Base-by-base conservation (phyloP, 352 stramenopile genomes). In the Phytophthora melonis region DNA sequence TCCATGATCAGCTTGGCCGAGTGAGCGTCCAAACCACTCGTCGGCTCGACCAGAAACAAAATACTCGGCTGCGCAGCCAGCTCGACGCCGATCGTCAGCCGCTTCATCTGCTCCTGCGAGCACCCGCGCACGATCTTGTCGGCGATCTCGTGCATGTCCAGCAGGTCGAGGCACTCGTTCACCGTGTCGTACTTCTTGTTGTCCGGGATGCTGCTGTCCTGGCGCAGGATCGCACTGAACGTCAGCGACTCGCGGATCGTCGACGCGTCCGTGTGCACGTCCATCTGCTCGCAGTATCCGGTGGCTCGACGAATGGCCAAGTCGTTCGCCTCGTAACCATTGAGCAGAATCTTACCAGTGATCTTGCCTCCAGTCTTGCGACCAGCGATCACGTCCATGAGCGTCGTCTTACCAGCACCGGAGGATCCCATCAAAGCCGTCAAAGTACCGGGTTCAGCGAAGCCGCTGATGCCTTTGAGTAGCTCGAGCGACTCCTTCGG, bases 341-440 rank as follows among this genome's bases (percentile, higher is more conserved):
- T 89, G 9, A 74, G 65, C 3, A 78, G 30, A 6, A 96, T 84
- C 6, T 91, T 77, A 16, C 90, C 90, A 0, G 52, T 70, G 54
- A 93, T 86, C 11, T 77, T 84, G 23, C 95, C 94, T 19, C 73
- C 79, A 61, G 76, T 81, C 43, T 69, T 69, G 8, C 63, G 63
- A 8, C 63, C 63, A 56, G 63, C 63, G 27, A 69, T 63, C 18
- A 69, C 63, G 19, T 69, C 63, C 52, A 69, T 63, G 5, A 68
- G 36, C 1, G 62, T 68, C 11, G 62, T 68, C n/a, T 68, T 68
- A 7, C 62, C 52, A 10, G 88, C 86, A 56, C 85, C 89, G 21
- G 68, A 88, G 7, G 74, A 88, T 7, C 91, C 91, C 87, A 97
- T 97, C 4, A 98, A 71, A 14, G 90, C 93, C 10, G 89, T 98